These are phyloP conservation scores for Iris pallida DNA, from an alignment of 116 monocot species.

Conservation along the genomic window DNA sequence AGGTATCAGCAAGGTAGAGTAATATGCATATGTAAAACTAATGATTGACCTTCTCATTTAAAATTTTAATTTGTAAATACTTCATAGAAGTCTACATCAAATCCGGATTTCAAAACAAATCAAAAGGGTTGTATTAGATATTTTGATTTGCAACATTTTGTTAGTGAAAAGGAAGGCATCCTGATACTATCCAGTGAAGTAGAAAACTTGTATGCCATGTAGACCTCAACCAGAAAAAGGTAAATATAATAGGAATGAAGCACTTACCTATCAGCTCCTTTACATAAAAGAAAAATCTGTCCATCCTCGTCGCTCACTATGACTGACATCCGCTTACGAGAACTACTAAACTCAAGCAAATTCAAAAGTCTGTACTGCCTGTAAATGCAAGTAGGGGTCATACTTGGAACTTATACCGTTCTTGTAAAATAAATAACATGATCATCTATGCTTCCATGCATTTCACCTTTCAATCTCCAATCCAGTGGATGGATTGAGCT, in stretches of 20 bases:
- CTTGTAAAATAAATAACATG: not conserved
- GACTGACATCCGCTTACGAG: constrained; percentile 23
- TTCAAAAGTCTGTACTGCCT: constrained; percentile 26
- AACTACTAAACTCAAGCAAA: constrained; percentile 24
- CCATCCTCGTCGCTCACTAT: constrained; percentile 21
- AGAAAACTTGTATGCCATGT: not conserved
- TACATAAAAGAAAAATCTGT: constrained; percentile 23
- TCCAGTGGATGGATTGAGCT: constrained; percentile 1
- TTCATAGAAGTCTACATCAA: no score
- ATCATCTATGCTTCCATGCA: no score
- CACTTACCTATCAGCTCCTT: constrained; percentile 27
- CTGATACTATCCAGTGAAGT: no score
- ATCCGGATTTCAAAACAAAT: no score
- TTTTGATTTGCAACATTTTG: no score
- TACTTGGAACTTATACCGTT: not conserved
- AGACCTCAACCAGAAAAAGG: not conserved
- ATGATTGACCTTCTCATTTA: no score
- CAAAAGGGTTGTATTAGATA: no score
- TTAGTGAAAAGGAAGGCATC: no score
- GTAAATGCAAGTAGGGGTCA: not conserved
- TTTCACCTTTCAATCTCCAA: constrained; percentile 15
- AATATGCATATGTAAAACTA: no score
- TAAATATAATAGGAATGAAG: not conserved
- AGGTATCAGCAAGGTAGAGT: no score
- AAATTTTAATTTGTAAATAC: no score